These are phyloP conservation scores for Naganishia cerealis DNA, from an alignment of 1,284 basidiomycete genomes.

Conservation along the genomic window DNA sequence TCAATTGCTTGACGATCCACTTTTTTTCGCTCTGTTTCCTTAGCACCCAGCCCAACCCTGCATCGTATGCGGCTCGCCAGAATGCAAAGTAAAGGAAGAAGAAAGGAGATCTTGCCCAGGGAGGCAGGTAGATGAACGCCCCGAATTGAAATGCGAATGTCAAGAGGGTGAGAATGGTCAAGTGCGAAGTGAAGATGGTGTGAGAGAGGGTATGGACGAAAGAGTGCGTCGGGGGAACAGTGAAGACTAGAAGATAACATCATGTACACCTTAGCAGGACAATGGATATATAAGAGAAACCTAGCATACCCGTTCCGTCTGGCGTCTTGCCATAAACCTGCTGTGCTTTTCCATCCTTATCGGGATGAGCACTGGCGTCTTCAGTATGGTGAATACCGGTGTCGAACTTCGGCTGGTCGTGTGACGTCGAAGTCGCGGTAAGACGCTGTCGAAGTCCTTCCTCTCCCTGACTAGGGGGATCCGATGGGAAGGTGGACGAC, in stretches of 20 bases:
- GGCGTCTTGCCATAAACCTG: slow-evolving; percentile 76
- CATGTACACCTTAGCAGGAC: background rate
- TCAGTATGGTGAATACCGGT: background rate
- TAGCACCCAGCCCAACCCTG: slow-evolving; percentile 87
- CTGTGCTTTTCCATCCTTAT: background rate
- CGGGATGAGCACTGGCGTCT: background rate
- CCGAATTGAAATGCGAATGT: slow-evolving; percentile 75
- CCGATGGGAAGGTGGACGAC: background rate
- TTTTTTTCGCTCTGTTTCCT: slow-evolving; percentile 89
- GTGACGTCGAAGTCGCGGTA: background rate
- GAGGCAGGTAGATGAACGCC: slow-evolving; percentile 67
- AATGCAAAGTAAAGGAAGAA: slow-evolving; percentile 69
- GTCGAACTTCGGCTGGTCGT: slow-evolving; percentile 8
- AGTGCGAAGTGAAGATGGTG: slow-evolving; percentile 83
- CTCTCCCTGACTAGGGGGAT: slow-evolving; percentile 5
- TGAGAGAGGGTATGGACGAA: slow-evolving; percentile 87
- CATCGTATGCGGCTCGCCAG: slow-evolving; percentile 90
- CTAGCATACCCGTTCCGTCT: slow-evolving; percentile 68
- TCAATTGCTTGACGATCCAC: slow-evolving; percentile 84
- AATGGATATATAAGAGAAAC: background rate
- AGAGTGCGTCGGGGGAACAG: slow-evolving; percentile 91
- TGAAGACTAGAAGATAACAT: slow-evolving; percentile 66
- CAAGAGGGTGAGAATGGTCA: slow-evolving; percentile 82
- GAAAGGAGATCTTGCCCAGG: slow-evolving; percentile 54
- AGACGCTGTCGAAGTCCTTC: slow-evolving; percentile 17